phyloP scores from a whole-genome alignment of 371 early-diverging fungal genomes.

The Lichtheimia corymbifera region DNA sequence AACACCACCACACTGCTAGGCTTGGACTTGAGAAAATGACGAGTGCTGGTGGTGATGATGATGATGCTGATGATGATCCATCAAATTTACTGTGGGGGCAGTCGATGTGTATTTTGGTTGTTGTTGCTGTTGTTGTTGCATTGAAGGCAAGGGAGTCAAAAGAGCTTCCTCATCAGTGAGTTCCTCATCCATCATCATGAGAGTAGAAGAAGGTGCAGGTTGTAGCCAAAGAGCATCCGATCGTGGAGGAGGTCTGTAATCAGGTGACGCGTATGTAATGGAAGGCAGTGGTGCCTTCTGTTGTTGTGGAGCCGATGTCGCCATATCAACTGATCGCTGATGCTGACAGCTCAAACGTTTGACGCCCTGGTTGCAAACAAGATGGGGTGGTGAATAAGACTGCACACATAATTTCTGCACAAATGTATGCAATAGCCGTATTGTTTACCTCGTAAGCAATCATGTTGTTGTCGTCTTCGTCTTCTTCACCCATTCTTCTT shows the following conservation, averaged over 20 bases:
- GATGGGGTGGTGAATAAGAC: not conserved
- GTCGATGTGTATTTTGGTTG: slow-evolving; percentile 1
- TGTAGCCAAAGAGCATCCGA: slow-evolving; percentile 21
- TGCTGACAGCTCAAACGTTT: slow-evolving; percentile 8
- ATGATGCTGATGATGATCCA: slow-evolving; percentile 77
- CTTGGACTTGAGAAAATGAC: not conserved
- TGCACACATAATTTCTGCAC: not conserved
- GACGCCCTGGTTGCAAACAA: slow-evolving; percentile 3
- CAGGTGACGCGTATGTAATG: slow-evolving; percentile 26
- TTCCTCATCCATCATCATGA: slow-evolving; percentile 14
- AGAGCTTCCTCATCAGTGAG: slow-evolving; percentile 15
- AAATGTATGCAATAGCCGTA: not conserved
- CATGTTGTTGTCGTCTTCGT: slow-evolving; percentile 9
- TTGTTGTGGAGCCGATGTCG: not conserved
- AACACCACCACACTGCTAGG: no score
- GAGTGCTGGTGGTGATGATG: slow-evolving; percentile 68
- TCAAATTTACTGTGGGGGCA: not conserved
- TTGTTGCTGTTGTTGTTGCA: not conserved
- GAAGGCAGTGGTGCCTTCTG: slow-evolving; percentile 12
- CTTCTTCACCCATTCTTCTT: slow-evolving; percentile 34
- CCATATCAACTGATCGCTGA: not conserved
- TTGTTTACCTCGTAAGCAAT: slow-evolving; percentile 2
- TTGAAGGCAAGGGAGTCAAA: slow-evolving; percentile 9
- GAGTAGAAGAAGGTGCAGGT: slow-evolving; percentile 4
- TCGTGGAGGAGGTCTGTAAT: slow-evolving; percentile 26